phyloP scores from a whole-genome alignment of 768 basidiomycete species.

The Agaricus subrufescens region DNA sequence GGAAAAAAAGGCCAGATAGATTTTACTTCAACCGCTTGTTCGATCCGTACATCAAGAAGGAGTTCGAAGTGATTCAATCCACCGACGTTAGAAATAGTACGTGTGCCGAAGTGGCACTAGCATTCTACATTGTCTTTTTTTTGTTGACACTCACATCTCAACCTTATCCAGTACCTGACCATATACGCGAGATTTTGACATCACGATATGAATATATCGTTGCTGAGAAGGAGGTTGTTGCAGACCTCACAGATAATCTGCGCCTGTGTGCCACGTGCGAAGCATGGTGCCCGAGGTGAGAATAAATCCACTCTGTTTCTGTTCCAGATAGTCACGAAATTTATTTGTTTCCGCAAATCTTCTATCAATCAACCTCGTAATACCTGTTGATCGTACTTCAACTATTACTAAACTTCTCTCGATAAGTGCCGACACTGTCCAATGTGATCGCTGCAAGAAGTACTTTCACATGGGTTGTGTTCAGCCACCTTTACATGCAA shows the following conservation, averaged over 20 bases:
- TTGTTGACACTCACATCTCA: constrained; percentile 15
- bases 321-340: constrained; percentile 6
- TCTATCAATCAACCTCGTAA: constrained; percentile 12
- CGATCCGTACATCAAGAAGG: constrained; percentile 97
- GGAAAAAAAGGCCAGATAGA: constrained; percentile 91
- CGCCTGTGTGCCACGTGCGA: constrained; percentile 84
- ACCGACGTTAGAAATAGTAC: constrained; percentile 84
- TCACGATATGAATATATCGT: constrained; percentile 92
- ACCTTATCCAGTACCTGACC: constrained; percentile 60
- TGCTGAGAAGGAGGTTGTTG: constrained; percentile 89
- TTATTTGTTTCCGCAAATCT: constrained; percentile 10
- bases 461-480: constrained; percentile 96
- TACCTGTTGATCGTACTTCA: constrained; percentile 8
- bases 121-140: not conserved
- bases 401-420: constrained; percentile 11
- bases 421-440: constrained; percentile 73
- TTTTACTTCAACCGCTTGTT: constrained; percentile 97
- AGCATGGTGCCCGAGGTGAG: constrained; percentile 87
- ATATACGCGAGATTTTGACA: constrained; percentile 73
- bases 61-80: constrained; percentile 92
- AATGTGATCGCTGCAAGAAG: constrained; percentile 87
- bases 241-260: constrained; percentile 82
- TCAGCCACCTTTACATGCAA: constrained; percentile 83
- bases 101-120: constrained; percentile 25
- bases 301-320: constrained; percentile 7